Evolutionary conservation across 345 rosid genomes (phyloP).

Genomic region (Hypericum androsaemum): DNA sequence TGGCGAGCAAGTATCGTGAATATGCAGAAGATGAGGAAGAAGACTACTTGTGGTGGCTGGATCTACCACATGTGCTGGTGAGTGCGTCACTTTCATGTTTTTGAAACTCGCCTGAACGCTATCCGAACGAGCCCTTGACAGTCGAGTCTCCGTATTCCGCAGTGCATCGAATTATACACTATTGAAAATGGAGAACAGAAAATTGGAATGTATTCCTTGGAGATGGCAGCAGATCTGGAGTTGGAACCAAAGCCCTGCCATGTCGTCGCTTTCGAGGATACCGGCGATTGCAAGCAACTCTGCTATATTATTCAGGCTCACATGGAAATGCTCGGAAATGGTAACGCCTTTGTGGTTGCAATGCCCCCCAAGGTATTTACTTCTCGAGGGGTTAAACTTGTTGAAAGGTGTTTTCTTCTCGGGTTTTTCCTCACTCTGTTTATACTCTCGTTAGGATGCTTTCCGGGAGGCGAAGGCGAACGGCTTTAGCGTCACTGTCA

Average conservation of each 20-base stretch:
- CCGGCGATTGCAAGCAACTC: conserved; percentile 62
- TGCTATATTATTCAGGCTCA: conserved; percentile 80
- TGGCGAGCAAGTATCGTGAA: conserved; percentile 73
- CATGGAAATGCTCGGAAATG: conserved; percentile 65
- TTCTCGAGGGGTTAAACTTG: not conserved
- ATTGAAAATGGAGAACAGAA: conserved; percentile 45
- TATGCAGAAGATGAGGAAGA: conserved; percentile 71
- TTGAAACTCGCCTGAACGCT: not conserved
- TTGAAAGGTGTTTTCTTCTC: conserved; percentile 6
- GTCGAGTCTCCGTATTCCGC: conserved; percentile 15
- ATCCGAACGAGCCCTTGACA: too few species aligned
- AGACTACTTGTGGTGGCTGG: conserved; percentile 94
- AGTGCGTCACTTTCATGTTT: conserved; percentile 15
- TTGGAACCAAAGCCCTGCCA: conserved; percentile 77
- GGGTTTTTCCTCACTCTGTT: not conserved
- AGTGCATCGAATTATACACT: conserved; percentile 87
- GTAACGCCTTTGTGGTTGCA: conserved; percentile 73
- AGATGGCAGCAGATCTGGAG: conserved; percentile 87
- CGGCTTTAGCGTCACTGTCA: conserved; percentile 73
- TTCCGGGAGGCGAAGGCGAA: conserved; percentile 79
- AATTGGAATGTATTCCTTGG: conserved; percentile 78
- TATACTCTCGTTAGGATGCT: conserved; percentile 41
- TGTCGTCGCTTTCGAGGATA: conserved; percentile 74
- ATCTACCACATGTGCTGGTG: conserved; percentile 82
- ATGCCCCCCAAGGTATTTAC: conserved; percentile 66